Conservation (phyloP, 2,329 filamentous ascomycete genomes). For the Whalleya microplaca region DNA sequence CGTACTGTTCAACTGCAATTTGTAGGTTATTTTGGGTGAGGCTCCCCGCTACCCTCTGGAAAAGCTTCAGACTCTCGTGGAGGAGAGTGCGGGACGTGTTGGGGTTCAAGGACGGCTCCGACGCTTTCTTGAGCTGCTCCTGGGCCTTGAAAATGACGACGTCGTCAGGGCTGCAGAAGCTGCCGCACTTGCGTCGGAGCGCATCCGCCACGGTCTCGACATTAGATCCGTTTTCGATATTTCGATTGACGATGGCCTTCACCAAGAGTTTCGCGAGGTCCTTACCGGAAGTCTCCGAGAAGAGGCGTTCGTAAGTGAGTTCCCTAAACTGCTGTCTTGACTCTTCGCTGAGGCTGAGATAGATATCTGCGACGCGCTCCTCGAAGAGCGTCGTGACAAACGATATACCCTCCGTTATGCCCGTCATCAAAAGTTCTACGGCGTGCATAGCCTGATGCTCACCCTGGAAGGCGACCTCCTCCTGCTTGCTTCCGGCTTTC, state of each 20-base stretch:
- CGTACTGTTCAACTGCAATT: constrained; percentile 78
- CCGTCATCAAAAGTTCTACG: constrained; percentile 80
- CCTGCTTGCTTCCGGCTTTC: constrained; percentile 77
- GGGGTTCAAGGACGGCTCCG: constrained; percentile 74
- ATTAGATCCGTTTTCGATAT: constrained; percentile 95
- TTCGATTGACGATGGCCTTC: constrained; percentile 96
- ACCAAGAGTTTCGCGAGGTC: constrained; percentile 93
- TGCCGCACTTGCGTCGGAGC: constrained; percentile 88
- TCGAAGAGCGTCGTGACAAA: constrained; percentile 96
- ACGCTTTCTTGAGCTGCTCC: constrained; percentile 87
- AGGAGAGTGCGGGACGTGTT: constrained; percentile 79
- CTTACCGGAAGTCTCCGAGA: constrained; percentile 77
- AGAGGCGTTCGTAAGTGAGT: constrained; percentile 86
- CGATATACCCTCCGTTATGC: constrained; percentile 94
- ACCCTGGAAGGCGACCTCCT: constrained; percentile 88
- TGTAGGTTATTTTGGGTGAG: constrained; percentile 81
- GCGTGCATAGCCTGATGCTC: constrained; percentile 93
- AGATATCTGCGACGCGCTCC: constrained; percentile 88
- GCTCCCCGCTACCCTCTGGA: constrained; percentile 84
- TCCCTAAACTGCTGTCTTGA: constrained; percentile 71
- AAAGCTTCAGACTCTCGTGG: constrained; percentile 86
- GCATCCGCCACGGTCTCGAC: constrained; percentile 97
- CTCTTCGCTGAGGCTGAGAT: constrained; percentile 71
- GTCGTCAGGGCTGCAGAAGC: constrained; percentile 96
- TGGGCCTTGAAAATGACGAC: constrained; percentile 98